Evolutionary conservation across 768 basidiomycete genomes (phyloP), one percentile per base, ranked within the genome.

Genomic region (Termitomyces sp.): DNA sequence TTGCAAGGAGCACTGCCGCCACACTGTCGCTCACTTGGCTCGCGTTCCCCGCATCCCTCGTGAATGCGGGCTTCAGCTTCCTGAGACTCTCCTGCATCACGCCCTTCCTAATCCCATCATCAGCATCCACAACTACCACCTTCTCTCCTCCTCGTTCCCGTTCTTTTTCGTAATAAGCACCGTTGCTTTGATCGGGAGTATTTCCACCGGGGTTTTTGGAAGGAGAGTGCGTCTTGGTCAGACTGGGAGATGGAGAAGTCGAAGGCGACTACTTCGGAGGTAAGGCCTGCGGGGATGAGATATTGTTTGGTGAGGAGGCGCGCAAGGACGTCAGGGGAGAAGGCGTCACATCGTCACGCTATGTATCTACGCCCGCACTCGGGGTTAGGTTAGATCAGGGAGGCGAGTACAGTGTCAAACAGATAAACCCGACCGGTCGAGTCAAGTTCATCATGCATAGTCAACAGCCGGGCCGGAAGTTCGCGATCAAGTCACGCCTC

Each of bases 11-110:
- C 49, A 96, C 92, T 0, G 94, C 94, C 16, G 93, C 91, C 3
- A 94, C 94, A 50, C 94, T 94, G 63, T 97, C 95, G 5, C 93
- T 93, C 48, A 96, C 83, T 69, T 97, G 95, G 2, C 87, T 91
- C 0, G 93, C 88, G 71, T 92, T 96, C 67, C 77, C 89, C 44
- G 91, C 93, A 53, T 82, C 83, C 74, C 88, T 85, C 56, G 75
- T 72, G 77, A 96, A 96, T 4, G 91, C 86, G n/a, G 92, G 85
- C 74, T 91, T 93, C 61, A 95, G 82, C 77, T 93, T 95, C 22
- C 76, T 72, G 50, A 96, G 93, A n/a, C n/a, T n/a, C n/a, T n/a
- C n/a, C n/a, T n/a, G n/a, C n/a, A n/a, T n/a, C n/a, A n/a, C 89
- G 53, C 91, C 93, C 20, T 88, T 88, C 14, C 95, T 77, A 58